Evolutionary conservation across 495 filamentous ascomycete species (phyloP).

Genomic region (Immersiella caudata): DNA sequence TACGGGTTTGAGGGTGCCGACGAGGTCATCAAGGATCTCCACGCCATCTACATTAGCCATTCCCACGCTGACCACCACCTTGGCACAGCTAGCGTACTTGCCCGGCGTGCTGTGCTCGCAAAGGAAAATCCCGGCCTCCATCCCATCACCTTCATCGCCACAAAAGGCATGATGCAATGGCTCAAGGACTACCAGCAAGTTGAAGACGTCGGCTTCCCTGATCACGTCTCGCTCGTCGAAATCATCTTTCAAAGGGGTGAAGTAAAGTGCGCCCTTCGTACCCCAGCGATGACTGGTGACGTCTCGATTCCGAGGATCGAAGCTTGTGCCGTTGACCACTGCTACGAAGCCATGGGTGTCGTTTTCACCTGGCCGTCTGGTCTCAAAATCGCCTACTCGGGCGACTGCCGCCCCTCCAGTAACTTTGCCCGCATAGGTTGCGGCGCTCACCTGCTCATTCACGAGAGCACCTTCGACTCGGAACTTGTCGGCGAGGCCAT

Average conservation of each 20-base stretch:
- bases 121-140: neutral
- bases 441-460: conserved; percentile 79
- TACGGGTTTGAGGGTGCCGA: conserved; percentile 64
- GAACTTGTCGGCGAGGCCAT: conserved; percentile 74
- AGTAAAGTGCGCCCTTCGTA: too few species aligned
- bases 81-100: conserved; percentile 76
- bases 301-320: conserved; percentile 55
- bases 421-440: conserved; percentile 70
- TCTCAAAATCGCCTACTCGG: conserved; percentile 89
- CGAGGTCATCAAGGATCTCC: conserved; percentile 75
- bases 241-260: conserved; percentile 12
- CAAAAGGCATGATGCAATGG: conserved; percentile 65
- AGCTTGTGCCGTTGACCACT: conserved; percentile 72
- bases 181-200: conserved; percentile 75
- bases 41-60: conserved; percentile 91
- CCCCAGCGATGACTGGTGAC: conserved; percentile 6
- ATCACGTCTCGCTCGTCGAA: conserved; percentile 46
- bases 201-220: conserved; percentile 68
- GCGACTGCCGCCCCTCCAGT: conserved; percentile 81
- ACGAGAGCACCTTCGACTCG: conserved; percentile 95
- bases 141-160: conserved; percentile 26
- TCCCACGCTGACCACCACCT: conserved; percentile 96
- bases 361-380: conserved; percentile 74
- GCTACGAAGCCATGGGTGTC: conserved; percentile 73
- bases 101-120: conserved; percentile 62